Percentiles rank a stretch among this genome's conserved stretches.
Conservation (phyloP, 1,284 basidiomycete species). For the Cryptococcus hybrid region DNA sequence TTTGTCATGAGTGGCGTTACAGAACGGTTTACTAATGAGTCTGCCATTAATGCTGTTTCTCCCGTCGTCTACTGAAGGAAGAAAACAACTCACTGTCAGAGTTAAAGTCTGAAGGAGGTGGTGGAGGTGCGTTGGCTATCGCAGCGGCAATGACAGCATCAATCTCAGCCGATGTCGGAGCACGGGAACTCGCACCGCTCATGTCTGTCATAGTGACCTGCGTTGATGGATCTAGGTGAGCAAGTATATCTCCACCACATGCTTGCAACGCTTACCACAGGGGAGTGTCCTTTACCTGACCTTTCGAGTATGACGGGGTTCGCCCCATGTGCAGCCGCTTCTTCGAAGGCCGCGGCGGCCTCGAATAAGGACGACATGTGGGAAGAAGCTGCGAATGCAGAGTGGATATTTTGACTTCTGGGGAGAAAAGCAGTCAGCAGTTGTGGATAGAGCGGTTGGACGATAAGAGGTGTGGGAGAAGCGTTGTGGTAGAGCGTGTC, state of each 20-base stretch:
- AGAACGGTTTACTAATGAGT: constrained; percentile 25
- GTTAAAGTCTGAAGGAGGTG: constrained; percentile 23
- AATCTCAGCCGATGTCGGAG: constrained; percentile 46
- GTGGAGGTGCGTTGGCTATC: constrained; percentile 46
- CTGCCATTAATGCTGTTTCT: not conserved
- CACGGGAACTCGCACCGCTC: constrained; percentile 18
- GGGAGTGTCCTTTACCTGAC: not conserved
- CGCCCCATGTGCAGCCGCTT: not conserved
- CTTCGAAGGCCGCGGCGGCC: constrained; percentile 1
- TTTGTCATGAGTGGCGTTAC: constrained; percentile 48
- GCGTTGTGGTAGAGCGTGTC: too few species aligned
- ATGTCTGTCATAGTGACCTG: constrained; percentile 6
- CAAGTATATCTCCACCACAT: not conserved
- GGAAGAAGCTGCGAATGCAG: too few species aligned
- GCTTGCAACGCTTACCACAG: not conserved
- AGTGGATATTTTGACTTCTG: too few species aligned
- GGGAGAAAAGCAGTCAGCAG: too few species aligned
- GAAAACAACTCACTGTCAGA: constrained; percentile 22
- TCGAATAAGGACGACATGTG: constrained; percentile 14
- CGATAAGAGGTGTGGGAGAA: too few species aligned
- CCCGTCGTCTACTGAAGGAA: not conserved
- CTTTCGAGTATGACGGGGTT: constrained; percentile 1
- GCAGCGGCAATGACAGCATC: constrained; percentile 48
- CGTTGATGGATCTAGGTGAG: not conserved
- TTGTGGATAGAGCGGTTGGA: too few species aligned